Base-by-base conservation (phyloP, 371 early-diverging fungal genomes). In the Apophysomyces trapeziformis region DNA sequence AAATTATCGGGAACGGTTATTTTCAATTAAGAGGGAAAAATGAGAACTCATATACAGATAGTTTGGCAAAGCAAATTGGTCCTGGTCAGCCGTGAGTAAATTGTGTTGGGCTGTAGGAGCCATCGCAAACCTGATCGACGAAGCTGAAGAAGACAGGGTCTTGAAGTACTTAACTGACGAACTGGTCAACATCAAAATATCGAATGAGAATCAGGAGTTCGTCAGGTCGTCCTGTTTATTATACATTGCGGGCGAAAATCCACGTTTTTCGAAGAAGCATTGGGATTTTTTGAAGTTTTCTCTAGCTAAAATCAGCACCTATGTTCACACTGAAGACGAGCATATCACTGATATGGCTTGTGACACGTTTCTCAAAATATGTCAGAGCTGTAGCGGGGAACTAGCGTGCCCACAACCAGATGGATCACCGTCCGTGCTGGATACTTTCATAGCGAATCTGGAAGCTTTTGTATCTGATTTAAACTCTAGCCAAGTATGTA, bases 291-390 rank as follows among this genome's bases (percentile, higher is more conserved):
- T 98, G 67, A 96, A 94, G 77, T 95, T 98, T 1, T 95, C 99
- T 11, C 90, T 97, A 64, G 95, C 95, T 83, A 99, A 98, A 76
- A 84, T 99, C 36, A 95, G 99, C 73, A 96, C 95, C 74, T 99
- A 98, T 79, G 95, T 99, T 96, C 94, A 96, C 68, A 97, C 97
- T 75, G 74, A 87, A 12, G 95, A 98, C 72, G 94, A 94, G 74
- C 96, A 97, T 75, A 93, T 99, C 8, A 94, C 95, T 74, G 99
- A 99, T 70, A 99, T 99, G 99, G 99, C 99, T 5, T 99, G 99
- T 75, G 98, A 99, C 78, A 95, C 98, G 2, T 96, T 99, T 74
- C 90, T 96, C 58, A 97, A 95, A 70, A 96, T 99, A 66, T 85
- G 94, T 9, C 92, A 95, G 70, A 95, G 95, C 65, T 95, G 97